Evolutionary conservation across 768 basidiomycete genomes (phyloP), one percentile per base, ranked within the genome.

Genomic region (Naematelia encephala): DNA sequence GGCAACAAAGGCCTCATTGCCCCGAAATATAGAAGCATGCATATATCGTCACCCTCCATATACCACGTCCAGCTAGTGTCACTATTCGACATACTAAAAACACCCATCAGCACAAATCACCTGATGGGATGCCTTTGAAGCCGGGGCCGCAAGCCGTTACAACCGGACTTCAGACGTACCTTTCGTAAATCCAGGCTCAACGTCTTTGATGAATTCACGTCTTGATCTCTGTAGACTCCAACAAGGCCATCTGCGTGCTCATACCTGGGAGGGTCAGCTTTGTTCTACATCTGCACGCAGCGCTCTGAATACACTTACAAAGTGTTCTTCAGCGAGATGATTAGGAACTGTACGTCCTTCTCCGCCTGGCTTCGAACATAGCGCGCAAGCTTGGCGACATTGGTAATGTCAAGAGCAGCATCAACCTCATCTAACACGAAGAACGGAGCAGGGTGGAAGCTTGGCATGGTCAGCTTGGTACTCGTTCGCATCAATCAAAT

Each of bases 401-500:
- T 98, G n/a, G 92, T 96, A 75, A 97, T 94, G 79, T 98, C 94
- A 42, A 98, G 82, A 0, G 96, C 94, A 11, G 96, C 96, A 67
- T 63, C 61, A n/a, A 63, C 61, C 57, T 63, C 61, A 42, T 63
- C 61, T 10, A 63, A 53, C 21, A 63, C 61, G 39, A 63, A 62
- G 46, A 67, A 57, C 23, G 59, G 57, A n/a, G 54, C 57, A 43
- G 30, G 43, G 14, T 39, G 52, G 50, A 22, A 53, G 34, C 34
- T 39, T 39, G n/a, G n/a, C n/a, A n/a, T n/a, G n/a, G n/a, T n/a
- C n/a, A n/a, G n/a, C n/a, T n/a, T n/a, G n/a, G n/a, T n/a, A 26
- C 19, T n/a, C n/a, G n/a, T n/a, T n/a, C n/a, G n/a, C n/a, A n/a
- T n/a, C n/a, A n/a, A n/a, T n/a, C n/a, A n/a, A n/a, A n/a, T n/a